A percentile compares a stretch with the other conserved stretches of the same genome.
These are phyloP conservation scores for Emericellopsis cladophorae DNA, from an alignment of 2,329 filamentous ascomycete species.

Conservation along the genomic window DNA sequence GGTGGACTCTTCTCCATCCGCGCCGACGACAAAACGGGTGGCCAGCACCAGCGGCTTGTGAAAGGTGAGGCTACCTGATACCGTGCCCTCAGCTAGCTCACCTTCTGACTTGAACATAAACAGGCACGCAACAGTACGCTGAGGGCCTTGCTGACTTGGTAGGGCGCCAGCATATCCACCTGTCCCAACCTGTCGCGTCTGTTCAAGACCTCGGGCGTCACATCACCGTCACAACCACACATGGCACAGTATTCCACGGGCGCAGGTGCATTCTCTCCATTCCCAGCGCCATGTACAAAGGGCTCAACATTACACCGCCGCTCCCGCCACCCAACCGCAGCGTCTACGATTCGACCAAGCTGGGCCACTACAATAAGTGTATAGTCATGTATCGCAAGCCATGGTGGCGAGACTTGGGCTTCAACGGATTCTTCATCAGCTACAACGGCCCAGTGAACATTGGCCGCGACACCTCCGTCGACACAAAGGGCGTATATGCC, in stretches of 20 bases:
- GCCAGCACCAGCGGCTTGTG: slow-evolving; percentile 19
- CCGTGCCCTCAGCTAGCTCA: neutral
- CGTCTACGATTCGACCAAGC: slow-evolving; percentile 18
- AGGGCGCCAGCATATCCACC: slow-evolving; percentile 6
- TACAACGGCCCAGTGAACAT: slow-evolving; percentile 25
- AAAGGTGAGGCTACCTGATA: slow-evolving; percentile 4
- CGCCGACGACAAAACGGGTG: slow-evolving; percentile 19
- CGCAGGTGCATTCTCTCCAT: slow-evolving; percentile 32
- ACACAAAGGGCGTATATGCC: slow-evolving; percentile 13
- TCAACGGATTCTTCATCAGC: slow-evolving; percentile 23
- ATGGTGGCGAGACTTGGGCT: slow-evolving; percentile 21
- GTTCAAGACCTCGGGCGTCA: slow-evolving; percentile 8
- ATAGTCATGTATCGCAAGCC: slow-evolving; percentile 16
- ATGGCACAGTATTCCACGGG: slow-evolving; percentile 13
- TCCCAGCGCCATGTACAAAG: slow-evolving; percentile 30
- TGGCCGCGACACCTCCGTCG: slow-evolving; percentile 25
- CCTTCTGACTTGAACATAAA: neutral
- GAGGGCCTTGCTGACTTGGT: slow-evolving; percentile 13
- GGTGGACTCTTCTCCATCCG: slow-evolving; percentile 18
- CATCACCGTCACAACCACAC: slow-evolving; percentile 8
- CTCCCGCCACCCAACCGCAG: slow-evolving; percentile 21
- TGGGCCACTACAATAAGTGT: slow-evolving; percentile 32
- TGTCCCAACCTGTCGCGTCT: slow-evolving; percentile 9
- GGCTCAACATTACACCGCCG: slow-evolving; percentile 31
- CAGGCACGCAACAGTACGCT: slow-evolving; percentile 12